Evolutionary conservation across 2,329 filamentous ascomycete species (phyloP), one percentile per base, ranked within the genome.

Genomic region (Aureobasidium sp.): DNA sequence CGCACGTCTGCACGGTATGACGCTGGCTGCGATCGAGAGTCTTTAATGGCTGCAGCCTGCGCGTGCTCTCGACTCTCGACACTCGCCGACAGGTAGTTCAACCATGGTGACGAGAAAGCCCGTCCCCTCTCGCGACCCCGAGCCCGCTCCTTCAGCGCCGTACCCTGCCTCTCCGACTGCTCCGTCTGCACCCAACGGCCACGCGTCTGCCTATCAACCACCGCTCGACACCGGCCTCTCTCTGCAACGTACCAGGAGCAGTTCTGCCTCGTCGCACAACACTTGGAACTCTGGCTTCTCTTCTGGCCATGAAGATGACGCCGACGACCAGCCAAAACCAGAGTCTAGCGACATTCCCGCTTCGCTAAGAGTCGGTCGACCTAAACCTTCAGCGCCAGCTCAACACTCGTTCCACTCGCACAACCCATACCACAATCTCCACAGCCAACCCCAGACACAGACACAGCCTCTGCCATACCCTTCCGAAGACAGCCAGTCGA

Each of bases 31-130:
- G 17, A 35, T 19, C 49, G 33, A 53, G 33, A 27, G 19, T 38
- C 49, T 35, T 53, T 27, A 38, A 37, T 50, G 23, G 33, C 13
- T 51, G 33, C 15, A 33, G 23, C 19, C 21, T 51, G 33, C 33
- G 49, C 13, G 33, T 19, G 49, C 49, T 45, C 27, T 27, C 23
- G 11, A 6, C n/a, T 13, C 49, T 29, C 15, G 35, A 53, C 51
- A 43, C 31, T n/a, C 23, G 23, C 19, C n/a, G 42, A 38, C 21
- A n/a, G n/a, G n/a, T 7, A 19, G 8, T 23, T 23, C 42, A 38
- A 49, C 7, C 42, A 79, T 79, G 77, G 75, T 78, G 55, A 74
- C 69, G 23, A 69, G 75, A 58, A 78, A 77, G 63, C 71, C 75
- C 8, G 69, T 73, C 27, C 67, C 70, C 15, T 69, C 68, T 31